Base-by-base conservation (phyloP, 768 basidiomycete species). In the Lentinus tigrinus region DNA sequence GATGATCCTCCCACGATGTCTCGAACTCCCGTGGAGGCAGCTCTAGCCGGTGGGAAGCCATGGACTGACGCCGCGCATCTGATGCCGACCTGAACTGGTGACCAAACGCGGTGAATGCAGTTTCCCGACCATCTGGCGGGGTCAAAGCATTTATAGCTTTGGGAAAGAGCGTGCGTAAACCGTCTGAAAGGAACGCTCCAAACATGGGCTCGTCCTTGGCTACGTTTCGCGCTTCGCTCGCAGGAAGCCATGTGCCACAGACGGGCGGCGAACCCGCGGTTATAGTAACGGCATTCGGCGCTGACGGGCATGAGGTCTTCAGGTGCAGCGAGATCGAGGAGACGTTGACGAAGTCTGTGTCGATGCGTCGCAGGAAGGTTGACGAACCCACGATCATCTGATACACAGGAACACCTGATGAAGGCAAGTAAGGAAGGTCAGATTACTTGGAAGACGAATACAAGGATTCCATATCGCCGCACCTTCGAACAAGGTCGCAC, bases 271-370 rank as follows among this genome's bases (percentile, higher is more conserved):
- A 83, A 6, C 85, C 82, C 57, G 80, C 80, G 10, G 73, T 74
- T 5, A 90, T 76, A 3, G 77, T 70, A 8, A 78, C 77, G 17
- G 83, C 82, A 52, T 81, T 8, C 74, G 73, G 14, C 78, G 76
- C 72, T 65, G 47, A 67, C 17, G 75, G 77, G 59, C 69, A 73
- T 3, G 75, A 67, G 56, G 78, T 66, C 46, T 75, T 74, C 47
- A 80, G 74, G 69, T 77, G 75, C 27, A 76, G 73, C 4, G 80
- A 69, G 47, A 89, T 81, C 21, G 82, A 78, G 42, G 85, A 80
- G 46, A 90, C 76, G 69, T 91, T 88, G 65, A 91, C 88, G 63
- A 87, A 91, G 66, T 89, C 87, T 34, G 88, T 88, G 72, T 91
- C 89, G 54, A 90, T 84, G 62, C 89, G 85, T 64, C 89, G 84